A percentile compares a stretch with the other conserved stretches of the same genome.
phyloP scores from a whole-genome alignment of 2,329 filamentous ascomycete genomes.

The Chlorencoelia australis region DNA sequence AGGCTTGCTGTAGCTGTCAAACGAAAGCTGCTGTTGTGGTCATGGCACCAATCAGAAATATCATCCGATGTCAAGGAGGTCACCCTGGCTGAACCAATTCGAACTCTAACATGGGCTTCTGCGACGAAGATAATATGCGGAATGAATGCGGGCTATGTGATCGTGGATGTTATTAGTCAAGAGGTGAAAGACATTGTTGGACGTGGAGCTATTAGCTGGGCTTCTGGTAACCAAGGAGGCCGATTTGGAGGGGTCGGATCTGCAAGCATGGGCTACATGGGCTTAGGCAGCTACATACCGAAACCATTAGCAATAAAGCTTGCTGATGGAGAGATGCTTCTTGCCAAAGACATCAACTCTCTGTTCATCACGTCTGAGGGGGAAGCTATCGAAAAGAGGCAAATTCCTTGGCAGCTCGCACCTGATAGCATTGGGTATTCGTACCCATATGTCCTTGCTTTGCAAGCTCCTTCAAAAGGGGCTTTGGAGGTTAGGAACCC shows the following conservation, averaged over 20 bases:
- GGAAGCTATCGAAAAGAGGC: constrained; percentile 69
- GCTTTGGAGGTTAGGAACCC: constrained; percentile 86
- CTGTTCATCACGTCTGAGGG: constrained; percentile 81
- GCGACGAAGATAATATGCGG: constrained; percentile 81
- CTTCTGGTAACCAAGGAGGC: constrained; percentile 39
- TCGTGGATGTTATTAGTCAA: constrained; percentile 73
- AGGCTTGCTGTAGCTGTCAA: constrained; percentile 88
- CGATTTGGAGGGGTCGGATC: constrained; percentile 76
- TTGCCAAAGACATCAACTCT: constrained; percentile 98
- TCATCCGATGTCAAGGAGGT: constrained; percentile 65
- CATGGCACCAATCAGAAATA: constrained; percentile 92
- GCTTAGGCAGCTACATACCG: constrained; percentile 81
- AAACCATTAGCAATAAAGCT: constrained; percentile 80
- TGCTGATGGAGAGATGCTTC: constrained; percentile 70
- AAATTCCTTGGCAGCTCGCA: constrained; percentile 84
- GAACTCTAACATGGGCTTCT: constrained; percentile 83
- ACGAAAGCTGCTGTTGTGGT: constrained; percentile 80
- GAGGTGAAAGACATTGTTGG: constrained; percentile 70
- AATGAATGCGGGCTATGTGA: constrained; percentile 81
- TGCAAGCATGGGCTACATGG: constrained; percentile 93
- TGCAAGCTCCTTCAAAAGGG: constrained; percentile 76
- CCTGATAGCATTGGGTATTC: constrained; percentile 92
- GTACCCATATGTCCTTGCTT: constrained; percentile 85
- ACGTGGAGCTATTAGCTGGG: constrained; percentile 59
- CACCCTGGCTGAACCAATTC: constrained; percentile 69